Conservation (phyloP, 2,329 filamentous ascomycete species). For the Fusarium tupiense region DNA sequence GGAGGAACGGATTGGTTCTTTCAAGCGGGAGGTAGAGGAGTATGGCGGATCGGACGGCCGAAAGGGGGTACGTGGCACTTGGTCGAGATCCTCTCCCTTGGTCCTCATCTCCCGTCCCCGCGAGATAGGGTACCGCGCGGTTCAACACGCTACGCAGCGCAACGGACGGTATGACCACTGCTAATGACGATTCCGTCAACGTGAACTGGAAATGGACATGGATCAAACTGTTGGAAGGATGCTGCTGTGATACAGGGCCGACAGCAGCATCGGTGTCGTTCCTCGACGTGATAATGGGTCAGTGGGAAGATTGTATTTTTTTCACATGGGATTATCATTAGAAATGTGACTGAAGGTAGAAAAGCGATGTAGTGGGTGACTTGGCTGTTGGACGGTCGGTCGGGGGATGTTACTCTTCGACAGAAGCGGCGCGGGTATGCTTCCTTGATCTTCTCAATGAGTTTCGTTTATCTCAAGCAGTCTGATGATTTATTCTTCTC, state of each 20-base stretch:
- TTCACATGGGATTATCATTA: background rate
- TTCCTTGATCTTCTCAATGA: background rate
- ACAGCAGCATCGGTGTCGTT: background rate
- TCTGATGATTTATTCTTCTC: too few species aligned
- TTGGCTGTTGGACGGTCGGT: background rate
- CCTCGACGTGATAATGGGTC: rapidly evolving
- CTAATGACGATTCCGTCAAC: too few species aligned
- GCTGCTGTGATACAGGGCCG: background rate
- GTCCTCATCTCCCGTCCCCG: too few species aligned
- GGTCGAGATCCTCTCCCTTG: too few species aligned
- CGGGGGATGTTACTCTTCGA: background rate
- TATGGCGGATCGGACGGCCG: too few species aligned
- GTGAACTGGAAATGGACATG: background rate
- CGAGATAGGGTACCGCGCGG: too few species aligned
- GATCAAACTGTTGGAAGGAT: background rate
- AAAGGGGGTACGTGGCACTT: too few species aligned
- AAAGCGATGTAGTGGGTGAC: background rate
- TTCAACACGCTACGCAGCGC: too few species aligned
- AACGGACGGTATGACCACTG: too few species aligned
- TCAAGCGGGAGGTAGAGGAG: too few species aligned
- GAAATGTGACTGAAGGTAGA: background rate
- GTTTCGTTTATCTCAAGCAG: background rate
- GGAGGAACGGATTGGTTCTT: too few species aligned
- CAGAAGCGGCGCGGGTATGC: background rate
- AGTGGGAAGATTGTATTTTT: background rate